A percentile compares a stretch with the other conserved stretches of the same genome.
phyloP scores from a whole-genome alignment of 352 stramenopile genomes.

The Phytophthora pluvialis region DNA sequence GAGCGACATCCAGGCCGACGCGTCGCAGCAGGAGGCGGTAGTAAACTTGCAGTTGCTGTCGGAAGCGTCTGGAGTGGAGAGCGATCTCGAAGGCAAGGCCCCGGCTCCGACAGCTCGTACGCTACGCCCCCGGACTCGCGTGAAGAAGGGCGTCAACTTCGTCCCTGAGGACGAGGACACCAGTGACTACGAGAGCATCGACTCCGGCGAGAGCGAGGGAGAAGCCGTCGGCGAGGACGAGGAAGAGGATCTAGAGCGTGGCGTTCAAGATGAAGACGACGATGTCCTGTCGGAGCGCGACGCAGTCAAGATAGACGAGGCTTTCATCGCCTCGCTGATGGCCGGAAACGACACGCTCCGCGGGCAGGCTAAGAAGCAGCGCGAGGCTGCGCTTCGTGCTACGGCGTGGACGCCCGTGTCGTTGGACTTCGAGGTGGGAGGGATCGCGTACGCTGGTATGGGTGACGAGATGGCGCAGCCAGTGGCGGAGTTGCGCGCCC shows the following conservation, averaged over 20 bases:
- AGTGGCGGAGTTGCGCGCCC: background rate
- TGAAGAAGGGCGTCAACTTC: conserved; percentile 8
- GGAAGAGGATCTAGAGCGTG: background rate
- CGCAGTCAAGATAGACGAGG: background rate
- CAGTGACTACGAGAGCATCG: conserved; percentile 5
- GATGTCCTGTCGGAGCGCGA: background rate
- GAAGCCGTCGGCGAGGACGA: background rate
- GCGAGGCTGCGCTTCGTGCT: background rate
- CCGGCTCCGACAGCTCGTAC: too few relatives aligned
- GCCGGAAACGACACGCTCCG: background rate
- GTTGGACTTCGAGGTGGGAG: background rate
- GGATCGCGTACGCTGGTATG: background rate
- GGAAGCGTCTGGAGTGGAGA: too few relatives aligned
- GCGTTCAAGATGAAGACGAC: background rate
- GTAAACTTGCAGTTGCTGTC: too few relatives aligned
- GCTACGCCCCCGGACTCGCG: too few relatives aligned
- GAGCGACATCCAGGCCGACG: too few relatives aligned
- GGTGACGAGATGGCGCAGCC: background rate
- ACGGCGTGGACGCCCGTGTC: background rate
- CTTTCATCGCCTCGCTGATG: background rate
- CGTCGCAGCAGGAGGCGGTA: too few relatives aligned
- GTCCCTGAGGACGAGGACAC: background rate
- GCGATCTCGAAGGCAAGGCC: too few relatives aligned
- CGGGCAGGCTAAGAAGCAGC: background rate
- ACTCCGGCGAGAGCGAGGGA: background rate